Evolutionary conservation across 106 monocot species (phyloP).

Genomic region (Amphibolis antarctica): DNA sequence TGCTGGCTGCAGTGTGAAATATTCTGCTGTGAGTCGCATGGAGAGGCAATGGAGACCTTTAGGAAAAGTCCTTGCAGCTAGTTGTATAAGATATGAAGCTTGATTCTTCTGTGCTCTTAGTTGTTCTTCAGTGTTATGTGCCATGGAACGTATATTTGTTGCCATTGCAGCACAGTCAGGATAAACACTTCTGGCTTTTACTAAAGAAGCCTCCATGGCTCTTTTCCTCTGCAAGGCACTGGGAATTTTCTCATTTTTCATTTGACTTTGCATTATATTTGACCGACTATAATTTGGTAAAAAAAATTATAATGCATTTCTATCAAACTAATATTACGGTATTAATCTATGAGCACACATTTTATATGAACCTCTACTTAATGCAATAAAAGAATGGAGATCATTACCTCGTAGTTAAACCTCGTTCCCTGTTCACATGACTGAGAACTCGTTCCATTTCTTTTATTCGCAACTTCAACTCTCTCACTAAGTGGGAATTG

Average conservation of each 20-base stretch:
- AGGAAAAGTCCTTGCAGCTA: constrained; percentile 67
- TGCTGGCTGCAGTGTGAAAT: constrained; percentile 41
- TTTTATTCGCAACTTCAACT: constrained; percentile 74
- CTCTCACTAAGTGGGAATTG: constrained; percentile 61
- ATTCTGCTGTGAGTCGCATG: constrained; percentile 69
- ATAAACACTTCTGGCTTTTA: constrained; percentile 55
- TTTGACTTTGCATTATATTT: not conserved
- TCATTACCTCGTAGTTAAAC: constrained; percentile 44
- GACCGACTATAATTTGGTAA: not conserved
- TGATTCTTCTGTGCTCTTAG: constrained; percentile 57
- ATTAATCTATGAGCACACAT: too few relatives aligned
- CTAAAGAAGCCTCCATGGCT: constrained; percentile 61
- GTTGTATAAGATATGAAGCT: constrained; percentile 54
- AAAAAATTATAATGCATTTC: not conserved
- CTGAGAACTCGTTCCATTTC: constrained; percentile 53
- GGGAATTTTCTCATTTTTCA: constrained; percentile 5
- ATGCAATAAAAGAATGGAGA: not conserved
- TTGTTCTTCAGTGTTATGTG: constrained; percentile 64
- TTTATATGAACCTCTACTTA: too few relatives aligned
- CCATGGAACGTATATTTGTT: constrained; percentile 69
- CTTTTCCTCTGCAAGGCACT: constrained; percentile 82
- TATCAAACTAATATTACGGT: not conserved
- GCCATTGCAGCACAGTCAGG: constrained; percentile 76
- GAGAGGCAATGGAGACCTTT: constrained; percentile 91
- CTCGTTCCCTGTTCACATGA: constrained; percentile 43